Base-by-base conservation (phyloP, 352 stramenopile genomes). In the Peronosclerospora sorghi region DNA sequence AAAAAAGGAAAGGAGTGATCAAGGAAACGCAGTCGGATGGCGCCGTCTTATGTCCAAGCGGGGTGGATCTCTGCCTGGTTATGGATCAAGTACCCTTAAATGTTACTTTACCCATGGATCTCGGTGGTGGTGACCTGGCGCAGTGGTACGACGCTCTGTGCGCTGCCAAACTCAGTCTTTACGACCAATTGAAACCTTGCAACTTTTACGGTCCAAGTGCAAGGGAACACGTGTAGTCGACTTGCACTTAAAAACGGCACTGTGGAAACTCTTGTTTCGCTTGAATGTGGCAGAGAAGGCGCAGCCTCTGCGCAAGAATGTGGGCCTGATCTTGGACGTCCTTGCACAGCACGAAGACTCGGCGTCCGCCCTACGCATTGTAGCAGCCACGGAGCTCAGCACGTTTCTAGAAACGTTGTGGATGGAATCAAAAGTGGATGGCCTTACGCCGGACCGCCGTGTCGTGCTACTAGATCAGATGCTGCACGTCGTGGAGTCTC, bases 181-280 rank as follows among this genome's bases (percentile, higher is more conserved):
- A 77, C 36, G 68, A 79, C 34, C 77, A 90, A 62, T 61, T 86
- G n/a, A 83, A 83, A 41, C 49, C 23, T 54, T 89, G 42, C 77
- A 89, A 50, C 60, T 82, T 20, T 84, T 86, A 51, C 73, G 77
- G 0, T 71, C 77, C 34, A 62, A 80, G 32, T 60, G 52, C 32
- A 80, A 73, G 56, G 27, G 54, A 48, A 9, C 48, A 24, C 13
- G 40, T 40, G 52, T 57, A 21, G 17, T 23, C 28, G 69, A 83
- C 10, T 38, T 29, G 35, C 41, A 45, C 6, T 18, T 29, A 5
- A 15, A 34, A 35, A 45, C 55, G 34, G 51, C 72, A 21, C 50
- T 56, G 5, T 86, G 72, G 70, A 58, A 51, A 2, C 49, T 87
- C 14, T 49, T 73, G 23, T 86, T 86, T 48, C 70, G 66, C 7